A percentile compares a stretch with the other conserved stretches of the same genome.
Evolutionary conservation across 1,139 yeast genomes (phyloP).

Genomic region (Hanseniaspora gamundiae): DNA sequence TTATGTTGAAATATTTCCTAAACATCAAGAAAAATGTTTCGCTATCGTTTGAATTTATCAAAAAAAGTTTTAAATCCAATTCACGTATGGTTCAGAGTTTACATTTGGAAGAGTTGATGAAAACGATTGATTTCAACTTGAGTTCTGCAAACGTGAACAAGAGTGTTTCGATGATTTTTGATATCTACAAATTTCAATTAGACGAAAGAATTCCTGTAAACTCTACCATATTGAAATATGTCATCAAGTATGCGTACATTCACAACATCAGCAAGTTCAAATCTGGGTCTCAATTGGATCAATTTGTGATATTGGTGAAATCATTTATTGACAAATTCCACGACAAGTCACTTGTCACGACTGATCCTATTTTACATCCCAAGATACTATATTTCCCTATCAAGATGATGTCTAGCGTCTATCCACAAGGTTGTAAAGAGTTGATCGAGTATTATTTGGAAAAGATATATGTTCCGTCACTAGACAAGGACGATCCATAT

Average conservation of each 20-base stretch:
- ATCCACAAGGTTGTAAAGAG: background rate
- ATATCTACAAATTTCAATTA: constrained; percentile 32
- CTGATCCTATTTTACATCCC: background rate
- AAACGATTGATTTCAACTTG: constrained; percentile 13
- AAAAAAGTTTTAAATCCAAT: constrained; percentile 12
- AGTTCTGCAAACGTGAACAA: constrained; percentile 3
- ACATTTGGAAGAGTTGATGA: constrained; percentile 25
- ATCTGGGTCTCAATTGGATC: constrained; percentile 1
- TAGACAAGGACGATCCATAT: background rate
- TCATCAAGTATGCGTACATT: constrained; percentile 22
- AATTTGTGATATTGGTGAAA: constrained; percentile 14
- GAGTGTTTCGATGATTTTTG: constrained; percentile 16
- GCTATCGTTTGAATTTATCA: constrained; percentile 15
- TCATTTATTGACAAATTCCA: constrained; percentile 21
- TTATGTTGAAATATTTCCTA: constrained; percentile 14
- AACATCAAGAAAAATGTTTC: constrained; percentile 12
- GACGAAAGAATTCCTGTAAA: constrained; percentile 25
- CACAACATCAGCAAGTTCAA: background rate
- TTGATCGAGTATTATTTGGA: background rate
- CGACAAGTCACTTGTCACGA: constrained; percentile 14
- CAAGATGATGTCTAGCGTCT: background rate
- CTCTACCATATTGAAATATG: constrained; percentile 30
- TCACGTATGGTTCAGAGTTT: constrained; percentile 17
- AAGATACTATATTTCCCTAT: background rate
- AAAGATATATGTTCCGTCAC: background rate